Conservation (phyloP, 1,284 basidiomycete species). For the Takashimella tepidaria region DNA sequence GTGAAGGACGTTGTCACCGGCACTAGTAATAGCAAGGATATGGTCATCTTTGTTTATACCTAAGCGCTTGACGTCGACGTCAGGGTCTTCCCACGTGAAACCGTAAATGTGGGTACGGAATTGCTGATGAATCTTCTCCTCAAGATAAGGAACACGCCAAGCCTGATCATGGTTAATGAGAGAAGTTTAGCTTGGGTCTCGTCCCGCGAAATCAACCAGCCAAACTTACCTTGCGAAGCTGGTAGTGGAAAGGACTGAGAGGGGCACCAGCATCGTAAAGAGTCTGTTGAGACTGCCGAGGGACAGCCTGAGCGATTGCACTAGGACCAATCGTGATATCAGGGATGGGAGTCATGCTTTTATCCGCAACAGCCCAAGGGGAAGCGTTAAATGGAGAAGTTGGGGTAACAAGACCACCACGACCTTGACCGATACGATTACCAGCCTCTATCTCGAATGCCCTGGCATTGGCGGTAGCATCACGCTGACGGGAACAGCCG, state of each 20-base stretch:
- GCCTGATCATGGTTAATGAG: conserved; percentile 45
- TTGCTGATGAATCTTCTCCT: conserved; percentile 65
- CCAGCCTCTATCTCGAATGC: conserved; percentile 69
- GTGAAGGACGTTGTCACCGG: conserved; percentile 76
- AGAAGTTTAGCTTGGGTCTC: background rate
- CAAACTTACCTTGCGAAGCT: conserved; percentile 54
- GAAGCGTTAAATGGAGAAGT: conserved; percentile 49
- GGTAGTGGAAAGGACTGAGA: conserved; percentile 70
- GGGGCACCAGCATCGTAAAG: conserved; percentile 56
- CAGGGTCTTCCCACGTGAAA: conserved; percentile 74
- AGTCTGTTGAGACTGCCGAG: conserved; percentile 34
- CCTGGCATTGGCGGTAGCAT: conserved; percentile 58
- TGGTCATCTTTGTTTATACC: conserved; percentile 60
- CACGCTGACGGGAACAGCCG: conserved; percentile 62
- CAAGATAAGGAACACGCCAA: conserved; percentile 72
- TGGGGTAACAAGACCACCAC: conserved; percentile 48
- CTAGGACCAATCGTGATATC: conserved; percentile 43
- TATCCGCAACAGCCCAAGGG: conserved; percentile 26
- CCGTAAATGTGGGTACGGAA: conserved; percentile 72
- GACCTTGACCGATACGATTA: conserved; percentile 55
- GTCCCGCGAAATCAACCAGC: too few relatives aligned
- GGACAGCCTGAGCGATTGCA: conserved; percentile 27
- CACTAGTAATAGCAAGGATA: conserved; percentile 71
- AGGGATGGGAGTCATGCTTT: conserved; percentile 47
- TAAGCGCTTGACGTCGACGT: conserved; percentile 67